These are phyloP conservation scores for Teunomyces funiuensis DNA, from an alignment of 805 yeast genomes.

Conservation along the genomic window DNA sequence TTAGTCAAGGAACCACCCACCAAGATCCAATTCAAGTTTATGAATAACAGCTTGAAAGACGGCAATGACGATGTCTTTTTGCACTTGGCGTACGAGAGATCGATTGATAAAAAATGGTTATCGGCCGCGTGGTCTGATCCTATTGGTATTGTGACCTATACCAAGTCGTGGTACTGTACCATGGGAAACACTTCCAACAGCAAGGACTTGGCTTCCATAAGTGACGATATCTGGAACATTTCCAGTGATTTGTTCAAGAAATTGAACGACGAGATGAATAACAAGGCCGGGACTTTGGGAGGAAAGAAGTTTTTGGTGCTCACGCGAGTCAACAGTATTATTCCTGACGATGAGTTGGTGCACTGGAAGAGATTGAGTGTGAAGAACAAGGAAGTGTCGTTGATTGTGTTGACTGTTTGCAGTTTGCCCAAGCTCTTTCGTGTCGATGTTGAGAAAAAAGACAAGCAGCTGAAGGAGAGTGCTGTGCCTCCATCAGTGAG, in stretches of 20 bases:
- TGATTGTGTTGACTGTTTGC: slow-evolving; percentile 71
- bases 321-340: slow-evolving; percentile 68
- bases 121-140: slow-evolving; percentile 90
- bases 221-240: slow-evolving; percentile 65
- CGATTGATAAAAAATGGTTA: slow-evolving; percentile 80
- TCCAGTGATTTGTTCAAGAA: slow-evolving; percentile 47
- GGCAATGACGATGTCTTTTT: slow-evolving; percentile 68
- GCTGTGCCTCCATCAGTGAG: not conserved
- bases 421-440: slow-evolving; percentile 50
- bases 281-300: slow-evolving; percentile 28
- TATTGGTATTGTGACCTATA: slow-evolving; percentile 59
- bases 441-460: not conserved
- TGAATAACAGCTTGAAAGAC: slow-evolving; percentile 21
- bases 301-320: slow-evolving; percentile 64
- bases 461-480: not conserved
- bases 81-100: slow-evolving; percentile 83
- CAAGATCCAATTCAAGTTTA: slow-evolving; percentile 35
- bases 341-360: slow-evolving; percentile 78
- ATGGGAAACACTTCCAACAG: slow-evolving; percentile 15
- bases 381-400: slow-evolving; percentile 52
- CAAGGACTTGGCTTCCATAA: slow-evolving; percentile 43
- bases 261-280: slow-evolving; percentile 33
- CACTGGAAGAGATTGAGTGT: slow-evolving; percentile 77
- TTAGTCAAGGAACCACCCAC: slow-evolving; percentile 39
- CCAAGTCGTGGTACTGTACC: slow-evolving; percentile 63